Base-by-base conservation (phyloP, 768 basidiomycete species). In the Leccinum obscurum region DNA sequence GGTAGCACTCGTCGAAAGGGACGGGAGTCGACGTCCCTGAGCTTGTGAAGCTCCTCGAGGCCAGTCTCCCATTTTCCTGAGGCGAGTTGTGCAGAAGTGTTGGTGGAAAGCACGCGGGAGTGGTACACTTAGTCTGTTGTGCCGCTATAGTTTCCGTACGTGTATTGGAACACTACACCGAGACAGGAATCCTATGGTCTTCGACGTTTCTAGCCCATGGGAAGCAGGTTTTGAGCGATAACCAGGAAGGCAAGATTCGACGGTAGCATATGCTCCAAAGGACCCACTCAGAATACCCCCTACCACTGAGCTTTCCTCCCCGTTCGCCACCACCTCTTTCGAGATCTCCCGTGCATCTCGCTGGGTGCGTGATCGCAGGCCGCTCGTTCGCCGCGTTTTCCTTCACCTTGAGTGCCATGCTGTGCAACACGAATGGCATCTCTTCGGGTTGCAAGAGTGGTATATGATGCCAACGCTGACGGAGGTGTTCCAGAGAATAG, bases 11-110 rank as follows among this genome's bases (percentile, higher is more conserved):
- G 28, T 28, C 28, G 28, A 28, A 28, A 28, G 0, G 7, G 28
- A 28, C 91, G 85, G 4, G 89, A 85, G 74, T 98, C 96, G 74
- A 98, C 90, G 53, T 98, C 95, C 41, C 93, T 86, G n/a, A 99
- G 85, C 35, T 91, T 89, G 79, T 95, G 95, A 67, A 98, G 87
- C 72, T 97, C 96, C 68, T 93, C 91, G 15, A 97, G 83, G 1
- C 96, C 93, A n/a, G 88, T 83, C 60, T 95, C 93, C 95, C 95
- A 98, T 66, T 90, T 87, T 48, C 96, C 96, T 28, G 26, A 28
- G 26, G 26, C 26, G 26, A 28, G 32, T 11, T 2, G 88, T 88
- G 55, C 95, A 93, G 83, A 98, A 99, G 72, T 28, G 6, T 28
- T 28, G 26, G 26, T 28, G 26, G 26, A 7, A 28, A 28, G 26